A percentile compares a stretch with the other conserved stretches of the same genome.
phyloP scores from a whole-genome alignment of 345 rosid species.

The Abelmoschus esculentus region DNA sequence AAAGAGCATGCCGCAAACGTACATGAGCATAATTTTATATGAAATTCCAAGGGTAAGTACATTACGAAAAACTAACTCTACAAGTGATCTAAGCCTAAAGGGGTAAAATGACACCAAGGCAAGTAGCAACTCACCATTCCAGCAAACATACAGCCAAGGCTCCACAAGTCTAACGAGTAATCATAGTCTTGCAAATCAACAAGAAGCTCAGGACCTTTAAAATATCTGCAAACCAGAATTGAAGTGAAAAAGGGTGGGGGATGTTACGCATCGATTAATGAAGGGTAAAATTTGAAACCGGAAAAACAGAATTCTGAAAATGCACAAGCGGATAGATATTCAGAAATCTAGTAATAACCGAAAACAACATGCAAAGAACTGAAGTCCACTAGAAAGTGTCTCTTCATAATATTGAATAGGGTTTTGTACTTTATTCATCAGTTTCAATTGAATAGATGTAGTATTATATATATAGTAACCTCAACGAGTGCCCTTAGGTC shows the following conservation, averaged over 20 bases:
- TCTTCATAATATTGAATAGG: not conserved
- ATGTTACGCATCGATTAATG: not conserved
- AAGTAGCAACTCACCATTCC: conserved; percentile 61
- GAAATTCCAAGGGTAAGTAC: conserved; percentile 2
- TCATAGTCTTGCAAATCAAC: conserved; percentile 98
- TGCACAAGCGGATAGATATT: not conserved
- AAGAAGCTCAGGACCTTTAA: conserved; percentile 97
- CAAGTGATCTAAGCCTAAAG: not conserved
- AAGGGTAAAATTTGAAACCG: not conserved
- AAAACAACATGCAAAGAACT: not conserved
- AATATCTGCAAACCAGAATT: conserved; percentile 50
- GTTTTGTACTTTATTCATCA: not conserved
- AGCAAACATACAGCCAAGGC: conserved; percentile 98
- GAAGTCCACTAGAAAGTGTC: not conserved
- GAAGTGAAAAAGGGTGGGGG: not conserved
- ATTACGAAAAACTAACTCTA: not conserved
- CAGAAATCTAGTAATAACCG: not conserved
- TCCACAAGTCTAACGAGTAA: conserved; percentile 96
- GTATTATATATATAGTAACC: not conserved
- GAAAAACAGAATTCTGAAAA: not conserved
- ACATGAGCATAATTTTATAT: not conserved
- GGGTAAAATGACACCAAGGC: not conserved
- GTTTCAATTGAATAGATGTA: not conserved
- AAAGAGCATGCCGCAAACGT: no score
- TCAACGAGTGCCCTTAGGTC: not conserved